phyloP scores from a whole-genome alignment of 768 basidiomycete genomes.

The Trichaptum fuscoviolaceum region DNA sequence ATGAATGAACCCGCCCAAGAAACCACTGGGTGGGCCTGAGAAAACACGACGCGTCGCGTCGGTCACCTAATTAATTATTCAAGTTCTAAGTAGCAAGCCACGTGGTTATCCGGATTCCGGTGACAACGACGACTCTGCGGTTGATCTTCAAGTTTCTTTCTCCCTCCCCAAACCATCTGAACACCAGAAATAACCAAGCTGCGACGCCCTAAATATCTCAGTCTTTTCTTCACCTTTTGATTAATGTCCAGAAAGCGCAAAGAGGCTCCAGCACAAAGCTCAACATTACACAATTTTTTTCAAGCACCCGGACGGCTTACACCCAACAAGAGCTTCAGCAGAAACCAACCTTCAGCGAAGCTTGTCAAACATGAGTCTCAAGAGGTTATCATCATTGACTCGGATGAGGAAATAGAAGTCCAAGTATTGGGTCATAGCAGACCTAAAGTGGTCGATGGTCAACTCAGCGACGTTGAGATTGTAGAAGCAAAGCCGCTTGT shows the following conservation, averaged over 20 bases:
- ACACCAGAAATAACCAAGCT: neutral
- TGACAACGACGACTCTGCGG: too few relatives aligned
- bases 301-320: conserved; percentile 12
- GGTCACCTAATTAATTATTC: too few relatives aligned
- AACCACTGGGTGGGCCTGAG: too few relatives aligned
- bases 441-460: neutral
- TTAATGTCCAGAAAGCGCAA: conserved; percentile 28
- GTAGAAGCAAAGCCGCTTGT: neutral
- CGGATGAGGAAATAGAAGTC: conserved; percentile 43
- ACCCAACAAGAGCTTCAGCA: conserved; percentile 7
- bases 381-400: conserved; percentile 60
- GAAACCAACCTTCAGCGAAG: neutral
- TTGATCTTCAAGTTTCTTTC: too few relatives aligned
- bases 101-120: too few relatives aligned
- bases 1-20: too few relatives aligned
- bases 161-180: too few relatives aligned
- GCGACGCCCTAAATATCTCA: neutral
- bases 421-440: neutral
- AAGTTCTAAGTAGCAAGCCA: too few relatives aligned
- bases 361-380: conserved; percentile 8
- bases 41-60: too few relatives aligned
- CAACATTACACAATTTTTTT: conserved; percentile 47
- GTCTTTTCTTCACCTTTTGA: neutral
- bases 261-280: conserved; percentile 23
- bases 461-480: neutral